Evolutionary conservation across 2,329 filamentous ascomycete genomes (phyloP), one percentile per base, ranked within the genome.

Genomic region (Exophiala xenobiotica): DNA sequence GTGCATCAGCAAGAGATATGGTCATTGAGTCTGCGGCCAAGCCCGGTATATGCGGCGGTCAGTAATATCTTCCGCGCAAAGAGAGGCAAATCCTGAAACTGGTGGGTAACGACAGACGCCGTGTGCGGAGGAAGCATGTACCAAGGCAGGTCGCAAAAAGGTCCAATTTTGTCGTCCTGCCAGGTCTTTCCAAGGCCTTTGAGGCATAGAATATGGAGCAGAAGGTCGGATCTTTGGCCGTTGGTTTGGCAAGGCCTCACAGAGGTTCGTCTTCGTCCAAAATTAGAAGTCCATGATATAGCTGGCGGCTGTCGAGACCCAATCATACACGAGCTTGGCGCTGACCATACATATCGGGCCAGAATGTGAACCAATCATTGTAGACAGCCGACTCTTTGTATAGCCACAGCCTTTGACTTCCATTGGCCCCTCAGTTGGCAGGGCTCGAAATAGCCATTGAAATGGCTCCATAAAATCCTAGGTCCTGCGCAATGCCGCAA

Each of bases 11-110:
- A 33, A 51, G 33, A 35, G 14, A 33, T 37, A 51, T 48, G 38
- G 31, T 43, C 42, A 48, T 51, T 38, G 31, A 48, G 18, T 37
- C n/a, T 23, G 18, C 14, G 9, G 14, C 18, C 14, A 23, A 23
- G 7, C 16, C 44, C 42, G 26, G 35, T 31, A 38, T 26, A 33
- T 50, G 47, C 38, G 29, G 38, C 46, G 49, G 53, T 46, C 53
- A 53, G 49, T 41, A 49, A 46, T 44, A 44, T 49, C 27, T 12
- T 31, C 16, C 41, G 45, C 35, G n/a, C 39, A 44, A 19, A 14
- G 29, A 20, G 16, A 19, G 19, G 49, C 49, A 47, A 26, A 46
- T 35, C 9, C 41, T 50, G 53, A 56, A 56, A 56, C 53, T 41
- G 37, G 19, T 24, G 41, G 29, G 45, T 50, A 49, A 39, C 45